These are phyloP conservation scores for Citrullus colocynthis DNA, from an alignment of 306 rosid genomes.

Conservation along the genomic window DNA sequence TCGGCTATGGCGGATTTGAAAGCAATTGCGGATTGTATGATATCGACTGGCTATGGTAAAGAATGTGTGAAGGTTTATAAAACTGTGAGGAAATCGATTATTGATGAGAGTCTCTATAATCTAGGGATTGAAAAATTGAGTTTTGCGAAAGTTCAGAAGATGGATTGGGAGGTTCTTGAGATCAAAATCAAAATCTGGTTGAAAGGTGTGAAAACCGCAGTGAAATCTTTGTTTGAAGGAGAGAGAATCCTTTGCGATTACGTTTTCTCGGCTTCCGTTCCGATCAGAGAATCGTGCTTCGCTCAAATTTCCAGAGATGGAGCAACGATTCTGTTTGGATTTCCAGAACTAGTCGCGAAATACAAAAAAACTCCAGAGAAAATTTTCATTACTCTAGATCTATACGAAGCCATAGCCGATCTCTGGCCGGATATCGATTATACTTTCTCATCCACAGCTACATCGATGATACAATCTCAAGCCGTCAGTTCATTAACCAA, in stretches of 20 bases:
- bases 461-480: conserved; percentile 19
- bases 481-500: conserved; percentile 22
- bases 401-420: conserved; percentile 39
- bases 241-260: conserved; percentile 39
- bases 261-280: conserved; percentile 19
- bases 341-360: conserved; percentile 46
- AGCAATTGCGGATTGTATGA: conserved; percentile 46
- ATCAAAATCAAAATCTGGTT: conserved; percentile 39
- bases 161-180: conserved; percentile 47
- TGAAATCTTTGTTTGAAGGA: conserved; percentile 25
- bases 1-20: conserved; percentile 33
- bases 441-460: conserved; percentile 39
- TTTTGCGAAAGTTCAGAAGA: conserved; percentile 33
- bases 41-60: conserved; percentile 32
- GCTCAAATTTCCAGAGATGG: conserved; percentile 28
- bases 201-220: conserved; percentile 23
- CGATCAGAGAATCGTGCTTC: conserved; percentile 32
- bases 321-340: conserved; percentile 25
- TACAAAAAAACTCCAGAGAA: conserved; percentile 46
- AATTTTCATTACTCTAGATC: conserved; percentile 29
- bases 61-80: conserved; percentile 41
- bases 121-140: conserved; percentile 39
- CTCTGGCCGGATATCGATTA: conserved; percentile 27
- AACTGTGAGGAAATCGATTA: conserved; percentile 29
- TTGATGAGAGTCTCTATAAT: conserved; percentile 34